A percentile compares a stretch with the other conserved stretches of the same genome.
Conservation (phyloP, 768 basidiomycete species). For the Lactarius hengduanensis region DNA sequence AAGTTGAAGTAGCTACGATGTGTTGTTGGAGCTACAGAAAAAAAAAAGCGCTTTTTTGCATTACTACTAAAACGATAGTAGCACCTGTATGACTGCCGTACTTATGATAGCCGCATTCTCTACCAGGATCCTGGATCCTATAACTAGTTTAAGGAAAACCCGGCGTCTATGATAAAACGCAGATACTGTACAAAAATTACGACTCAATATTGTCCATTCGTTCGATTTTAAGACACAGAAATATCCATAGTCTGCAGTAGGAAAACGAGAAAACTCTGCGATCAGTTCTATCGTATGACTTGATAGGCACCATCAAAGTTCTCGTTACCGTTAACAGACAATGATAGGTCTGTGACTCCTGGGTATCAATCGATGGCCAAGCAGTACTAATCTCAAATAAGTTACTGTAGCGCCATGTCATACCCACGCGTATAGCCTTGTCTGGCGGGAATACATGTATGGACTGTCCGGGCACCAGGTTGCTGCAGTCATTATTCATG, state of each 20-base stretch:
- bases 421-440: neutral
- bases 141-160: neutral
- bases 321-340: neutral
- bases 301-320: neutral
- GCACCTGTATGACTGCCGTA: neutral
- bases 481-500: slow-evolving; percentile 7
- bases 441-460: slow-evolving; percentile 3
- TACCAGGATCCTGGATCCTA: neutral
- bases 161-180: neutral
- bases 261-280: neutral
- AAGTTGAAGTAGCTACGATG: too few species aligned
- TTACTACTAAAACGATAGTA: too few species aligned
- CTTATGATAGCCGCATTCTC: neutral
- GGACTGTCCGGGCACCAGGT: slow-evolving; percentile 8
- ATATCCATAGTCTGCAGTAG: neutral
- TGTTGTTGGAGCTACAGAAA: too few species aligned
- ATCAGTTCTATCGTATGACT: neutral
- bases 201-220: too few species aligned
- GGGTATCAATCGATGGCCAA: slow-evolving; percentile 6
- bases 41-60: too few species aligned
- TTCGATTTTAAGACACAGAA: neutral
- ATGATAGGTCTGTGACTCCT: neutral
- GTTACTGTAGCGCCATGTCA: neutral
- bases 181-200: neutral
- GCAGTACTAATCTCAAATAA: slow-evolving; percentile 10